Percentiles rank a stretch among this genome's conserved stretches.
Conservation (phyloP, 805 yeast genomes). For the Sugiyamaella lignohabitans region DNA sequence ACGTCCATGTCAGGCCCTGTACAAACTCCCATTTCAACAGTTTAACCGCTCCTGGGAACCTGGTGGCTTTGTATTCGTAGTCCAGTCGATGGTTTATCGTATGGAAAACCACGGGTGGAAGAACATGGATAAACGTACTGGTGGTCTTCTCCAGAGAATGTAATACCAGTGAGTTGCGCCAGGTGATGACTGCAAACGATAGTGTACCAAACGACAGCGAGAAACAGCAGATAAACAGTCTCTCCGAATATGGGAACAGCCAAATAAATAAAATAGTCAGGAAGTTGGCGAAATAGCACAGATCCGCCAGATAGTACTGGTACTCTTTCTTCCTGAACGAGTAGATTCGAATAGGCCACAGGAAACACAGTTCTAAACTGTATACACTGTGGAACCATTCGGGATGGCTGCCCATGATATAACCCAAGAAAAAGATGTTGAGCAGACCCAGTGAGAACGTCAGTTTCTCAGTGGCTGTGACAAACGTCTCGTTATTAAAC, state of each 20-base stretch:
- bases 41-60: constrained; percentile 78
- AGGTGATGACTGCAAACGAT: constrained; percentile 88
- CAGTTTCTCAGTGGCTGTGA: constrained; percentile 57
- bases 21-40: constrained; percentile 66
- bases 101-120: constrained; percentile 85
- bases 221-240: constrained; percentile 74
- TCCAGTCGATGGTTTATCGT: constrained; percentile 77
- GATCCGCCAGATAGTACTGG: constrained; percentile 85
- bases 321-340: constrained; percentile 72
- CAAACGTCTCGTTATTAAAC: constrained; percentile 20
- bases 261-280: constrained; percentile 67
- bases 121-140: constrained; percentile 79
- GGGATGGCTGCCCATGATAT: constrained; percentile 72
- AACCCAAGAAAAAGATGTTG: constrained; percentile 63
- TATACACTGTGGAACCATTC: constrained; percentile 70
- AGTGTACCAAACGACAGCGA: constrained; percentile 84
- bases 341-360: constrained; percentile 81
- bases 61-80: constrained; percentile 39
- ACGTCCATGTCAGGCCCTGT: constrained; percentile 69
- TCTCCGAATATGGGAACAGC: constrained; percentile 69
- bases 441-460: constrained; percentile 72
- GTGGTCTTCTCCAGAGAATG: constrained; percentile 92
- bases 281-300: constrained; percentile 84
- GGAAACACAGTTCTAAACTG: constrained; percentile 48
- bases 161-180: constrained; percentile 89